These are phyloP conservation scores for Fusarium napiforme DNA, from an alignment of 2,329 filamentous ascomycete genomes.

Conservation along the genomic window DNA sequence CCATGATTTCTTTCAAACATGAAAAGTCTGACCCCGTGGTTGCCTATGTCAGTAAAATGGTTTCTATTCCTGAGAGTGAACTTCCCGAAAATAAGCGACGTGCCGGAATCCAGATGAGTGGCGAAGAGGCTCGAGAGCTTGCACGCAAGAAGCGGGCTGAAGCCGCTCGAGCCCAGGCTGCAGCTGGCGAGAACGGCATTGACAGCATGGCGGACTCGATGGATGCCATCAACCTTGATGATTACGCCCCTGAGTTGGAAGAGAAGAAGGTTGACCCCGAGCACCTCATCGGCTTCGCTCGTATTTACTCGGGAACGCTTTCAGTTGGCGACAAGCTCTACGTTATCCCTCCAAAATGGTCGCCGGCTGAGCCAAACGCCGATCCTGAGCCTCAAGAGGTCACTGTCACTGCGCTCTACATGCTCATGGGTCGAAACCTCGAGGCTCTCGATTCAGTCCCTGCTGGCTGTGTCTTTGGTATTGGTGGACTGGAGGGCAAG, in stretches of 20 bases:
- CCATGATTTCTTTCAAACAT: slow-evolving; percentile 83
- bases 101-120: slow-evolving; percentile 73
- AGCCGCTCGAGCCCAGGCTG: slow-evolving; percentile 80
- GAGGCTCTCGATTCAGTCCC: slow-evolving; percentile 87
- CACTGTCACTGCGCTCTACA: slow-evolving; percentile 87
- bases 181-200: slow-evolving; percentile 60
- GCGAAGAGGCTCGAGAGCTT: slow-evolving; percentile 89
- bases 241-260: slow-evolving; percentile 57
- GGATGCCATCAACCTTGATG: slow-evolving; percentile 68
- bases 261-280: slow-evolving; percentile 78
- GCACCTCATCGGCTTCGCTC: slow-evolving; percentile 92
- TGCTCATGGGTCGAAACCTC: slow-evolving; percentile 93
- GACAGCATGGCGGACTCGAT: slow-evolving; percentile 70
- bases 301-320: slow-evolving; percentile 90
- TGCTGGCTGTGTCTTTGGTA: slow-evolving; percentile 94
- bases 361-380: slow-evolving; percentile 78
- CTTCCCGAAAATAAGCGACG: slow-evolving; percentile 85
- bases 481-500: slow-evolving; percentile 89
- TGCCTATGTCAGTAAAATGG: slow-evolving; percentile 98
- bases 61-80: slow-evolving; percentile 92
- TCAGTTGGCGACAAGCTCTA: slow-evolving; percentile 92
- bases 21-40: slow-evolving; percentile 80
- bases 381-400: slow-evolving; percentile 82
- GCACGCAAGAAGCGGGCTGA: slow-evolving; percentile 90
- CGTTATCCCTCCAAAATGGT: slow-evolving; percentile 92